Conservation (phyloP, 495 filamentous ascomycete species). For the Podospora didyma region DNA sequence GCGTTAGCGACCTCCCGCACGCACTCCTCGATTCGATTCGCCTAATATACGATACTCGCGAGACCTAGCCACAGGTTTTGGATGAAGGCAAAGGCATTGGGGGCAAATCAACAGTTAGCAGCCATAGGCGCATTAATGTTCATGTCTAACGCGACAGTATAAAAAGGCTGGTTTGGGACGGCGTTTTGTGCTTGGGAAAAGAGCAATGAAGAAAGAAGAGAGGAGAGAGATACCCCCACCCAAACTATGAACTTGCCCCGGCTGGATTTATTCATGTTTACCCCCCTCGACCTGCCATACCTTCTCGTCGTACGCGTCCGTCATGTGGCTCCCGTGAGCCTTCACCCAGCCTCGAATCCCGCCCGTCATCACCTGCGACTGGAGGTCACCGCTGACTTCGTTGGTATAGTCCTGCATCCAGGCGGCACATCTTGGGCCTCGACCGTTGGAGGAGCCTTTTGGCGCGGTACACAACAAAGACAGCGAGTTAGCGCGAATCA, state of each 20-base stretch:
- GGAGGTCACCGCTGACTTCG: constrained; percentile 30
- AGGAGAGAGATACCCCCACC: constrained; percentile 2
- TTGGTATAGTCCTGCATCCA: constrained; percentile 46
- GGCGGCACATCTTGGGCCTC: constrained; percentile 43
- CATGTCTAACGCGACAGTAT: too few relatives aligned
- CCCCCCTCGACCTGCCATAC: constrained; percentile 37
- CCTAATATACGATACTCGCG: too few relatives aligned
- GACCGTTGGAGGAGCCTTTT: constrained; percentile 38
- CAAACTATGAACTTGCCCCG: background rate
- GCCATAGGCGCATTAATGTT: too few relatives aligned
- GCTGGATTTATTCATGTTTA: background rate
- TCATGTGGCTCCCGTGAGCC: constrained; percentile 37
- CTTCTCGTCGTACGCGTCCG: constrained; percentile 46
- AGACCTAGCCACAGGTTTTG: too few relatives aligned
- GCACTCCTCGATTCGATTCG: too few relatives aligned
- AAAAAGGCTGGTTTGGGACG: background rate
- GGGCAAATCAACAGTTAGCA: too few relatives aligned
- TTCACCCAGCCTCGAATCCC: constrained; percentile 49
- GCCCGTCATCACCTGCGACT: constrained; percentile 42
- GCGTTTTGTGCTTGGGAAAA: background rate
- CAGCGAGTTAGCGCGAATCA: background rate
- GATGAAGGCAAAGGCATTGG: too few relatives aligned
- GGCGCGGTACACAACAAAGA: too few relatives aligned
- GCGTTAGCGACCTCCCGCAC: background rate
- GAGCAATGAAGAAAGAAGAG: background rate